Evolutionary conservation across 2,329 filamentous ascomycete genomes (phyloP), one percentile per base, ranked within the genome.

Genomic region (Penicillium sp.): DNA sequence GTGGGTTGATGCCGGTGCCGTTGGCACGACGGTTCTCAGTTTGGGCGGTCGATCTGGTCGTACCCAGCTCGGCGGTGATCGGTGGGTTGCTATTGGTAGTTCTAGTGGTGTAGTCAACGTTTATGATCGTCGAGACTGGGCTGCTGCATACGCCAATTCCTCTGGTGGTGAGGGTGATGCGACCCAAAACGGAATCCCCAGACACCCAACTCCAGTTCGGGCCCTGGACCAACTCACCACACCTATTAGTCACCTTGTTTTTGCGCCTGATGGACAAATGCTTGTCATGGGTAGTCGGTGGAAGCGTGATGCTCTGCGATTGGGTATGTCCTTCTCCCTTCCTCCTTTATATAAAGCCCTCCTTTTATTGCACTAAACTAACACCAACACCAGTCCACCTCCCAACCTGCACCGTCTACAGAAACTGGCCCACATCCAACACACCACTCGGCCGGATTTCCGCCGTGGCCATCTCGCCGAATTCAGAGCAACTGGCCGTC

Each of bases 401-500:
- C 63, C 92, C 93, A 0, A 92, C 85, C 63, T 96, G 92, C 73
- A 96, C 92, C 1, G 91, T 97, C 18, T 99, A 94, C 81, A 87
- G 88, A 67, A 99, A 99, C 75, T 99, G 94, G 94, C 94, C 94
- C 21, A 99, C 93, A 50, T 85, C 87, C 60, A 87, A 89, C 71
- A 99, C 94, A 52, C 92, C 92, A 1, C 75, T 99, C 57, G 94
- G 94, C 0, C 83, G 91, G 55, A 87, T 97, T 61, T 90, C 90
- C 2, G 81, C 86, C 1, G 84, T 92, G 55, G 87, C 89, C 3
- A 89, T 91, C 70, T 83, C 83, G 18, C 80, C 77, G 5, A 79
- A 81, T 58, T 89, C 86, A 56, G 83, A 89, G 65, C 72, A 92
- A 66, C 71, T 99, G 61, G 91, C 91, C 10, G 89, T 97, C 48